phyloP scores from a whole-genome alignment of 75 land plant genomes.

The Larix kaempferi region DNA sequence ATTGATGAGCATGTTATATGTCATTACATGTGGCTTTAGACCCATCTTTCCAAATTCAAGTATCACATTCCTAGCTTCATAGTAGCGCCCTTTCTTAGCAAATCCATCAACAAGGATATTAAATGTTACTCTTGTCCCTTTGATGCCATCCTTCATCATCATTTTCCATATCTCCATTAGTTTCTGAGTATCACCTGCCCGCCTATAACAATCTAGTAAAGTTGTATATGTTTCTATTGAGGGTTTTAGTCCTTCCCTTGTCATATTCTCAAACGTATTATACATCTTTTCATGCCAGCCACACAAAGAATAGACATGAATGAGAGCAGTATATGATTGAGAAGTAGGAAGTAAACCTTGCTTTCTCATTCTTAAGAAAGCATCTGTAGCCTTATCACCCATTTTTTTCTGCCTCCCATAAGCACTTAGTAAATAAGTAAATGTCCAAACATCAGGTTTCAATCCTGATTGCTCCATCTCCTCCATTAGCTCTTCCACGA shows the following conservation, averaged over 20 bases:
- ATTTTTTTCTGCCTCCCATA: conserved; percentile 63
- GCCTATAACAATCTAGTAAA: conserved; percentile 72
- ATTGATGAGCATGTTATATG: conserved; percentile 86
- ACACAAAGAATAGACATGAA: conserved; percentile 70
- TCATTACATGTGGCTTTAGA: conserved; percentile 62
- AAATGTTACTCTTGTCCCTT: conserved; percentile 70
- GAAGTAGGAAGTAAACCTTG: conserved; percentile 63
- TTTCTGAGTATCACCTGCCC: conserved; percentile 57
- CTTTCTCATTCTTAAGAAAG: conserved; percentile 68
- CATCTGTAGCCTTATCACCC: conserved; percentile 78
- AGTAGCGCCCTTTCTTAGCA: conserved; percentile 72
- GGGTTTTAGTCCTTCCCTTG: conserved; percentile 55
- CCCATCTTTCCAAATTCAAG: conserved; percentile 69
- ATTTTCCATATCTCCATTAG: conserved; percentile 69
- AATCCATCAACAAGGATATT: conserved; percentile 82
- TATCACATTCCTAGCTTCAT: conserved; percentile 77
- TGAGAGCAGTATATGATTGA: conserved; percentile 78
- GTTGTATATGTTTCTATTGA: conserved; percentile 85
- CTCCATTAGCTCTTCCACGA: conserved; percentile 51
- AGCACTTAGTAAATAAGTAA: conserved; percentile 67
- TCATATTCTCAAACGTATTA: conserved; percentile 72
- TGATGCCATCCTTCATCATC: conserved; percentile 51
- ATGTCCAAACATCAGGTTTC: conserved; percentile 75
- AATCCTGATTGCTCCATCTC: conserved; percentile 65
- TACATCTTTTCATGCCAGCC: conserved; percentile 85